A percentile compares a stretch with the other conserved stretches of the same genome.
These are phyloP conservation scores for Trypanosoma rangeli DNA, from an alignment of 208 protist genomes.

Conservation along the genomic window DNA sequence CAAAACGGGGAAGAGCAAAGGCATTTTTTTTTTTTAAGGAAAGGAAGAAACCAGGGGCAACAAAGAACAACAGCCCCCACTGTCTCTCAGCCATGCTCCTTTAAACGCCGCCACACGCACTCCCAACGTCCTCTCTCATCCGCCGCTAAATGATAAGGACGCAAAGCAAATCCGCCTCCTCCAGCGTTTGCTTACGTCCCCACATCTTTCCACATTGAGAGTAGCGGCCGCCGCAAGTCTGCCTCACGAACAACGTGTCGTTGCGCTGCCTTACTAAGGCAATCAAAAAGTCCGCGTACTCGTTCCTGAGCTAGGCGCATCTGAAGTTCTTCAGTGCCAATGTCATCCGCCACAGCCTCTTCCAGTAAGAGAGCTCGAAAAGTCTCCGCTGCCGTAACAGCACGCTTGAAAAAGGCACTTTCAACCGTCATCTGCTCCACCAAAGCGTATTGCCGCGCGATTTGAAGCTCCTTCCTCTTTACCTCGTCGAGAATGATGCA, in stretches of 20 bases:
- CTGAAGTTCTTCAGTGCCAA: slow-evolving; percentile 5
- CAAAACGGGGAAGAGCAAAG: too few relatives aligned
- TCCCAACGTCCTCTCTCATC: slow-evolving; percentile 14
- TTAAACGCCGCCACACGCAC: background rate
- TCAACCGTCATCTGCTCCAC: background rate
- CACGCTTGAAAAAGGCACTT: background rate
- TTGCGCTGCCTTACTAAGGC: background rate
- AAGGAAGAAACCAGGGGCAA: background rate
- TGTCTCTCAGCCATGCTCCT: background rate
- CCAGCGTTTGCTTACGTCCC: background rate
- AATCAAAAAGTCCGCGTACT: background rate
- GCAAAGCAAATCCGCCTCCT: background rate
- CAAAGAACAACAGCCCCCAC: background rate
- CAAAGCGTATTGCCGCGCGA: background rate
- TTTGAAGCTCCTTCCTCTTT: slow-evolving; percentile 3
- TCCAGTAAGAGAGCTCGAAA: background rate
- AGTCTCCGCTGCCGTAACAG: background rate
- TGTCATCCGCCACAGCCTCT: background rate
- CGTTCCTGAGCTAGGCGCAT: background rate
- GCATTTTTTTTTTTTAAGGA: too few relatives aligned
- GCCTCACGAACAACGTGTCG: slow-evolving; percentile 18
- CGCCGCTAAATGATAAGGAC: background rate
- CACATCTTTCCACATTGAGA: background rate
- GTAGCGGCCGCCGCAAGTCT: slow-evolving; percentile 22
- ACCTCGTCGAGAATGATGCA: slow-evolving; percentile 20